Percentiles rank a stretch among this genome's conserved stretches.
These are phyloP conservation scores for Phyllosticta citribraziliensis DNA, from an alignment of 2,329 filamentous ascomycete genomes.

Conservation along the genomic window DNA sequence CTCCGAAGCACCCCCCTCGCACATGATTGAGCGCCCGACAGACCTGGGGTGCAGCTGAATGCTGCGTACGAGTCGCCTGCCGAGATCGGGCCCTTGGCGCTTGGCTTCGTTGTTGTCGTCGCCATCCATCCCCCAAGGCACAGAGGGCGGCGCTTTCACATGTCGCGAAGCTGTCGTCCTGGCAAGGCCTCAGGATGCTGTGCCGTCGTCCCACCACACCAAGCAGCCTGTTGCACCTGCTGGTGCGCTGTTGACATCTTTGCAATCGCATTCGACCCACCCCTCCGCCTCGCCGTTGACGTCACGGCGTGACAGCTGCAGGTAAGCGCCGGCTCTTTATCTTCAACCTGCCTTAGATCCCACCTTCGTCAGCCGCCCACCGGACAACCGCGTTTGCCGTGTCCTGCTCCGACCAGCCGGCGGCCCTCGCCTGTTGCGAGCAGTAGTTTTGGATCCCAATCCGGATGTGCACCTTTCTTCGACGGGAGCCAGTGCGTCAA, in stretches of 20 bases:
- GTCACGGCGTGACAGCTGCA: slow-evolving; percentile 1
- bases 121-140: not conserved
- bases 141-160: not conserved
- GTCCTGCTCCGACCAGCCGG: not conserved
- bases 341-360: slow-evolving; percentile 7
- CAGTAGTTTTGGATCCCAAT: slow-evolving; percentile 5
- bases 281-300: not conserved
- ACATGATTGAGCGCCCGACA: not conserved
- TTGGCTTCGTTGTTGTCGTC: not conserved
- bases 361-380: not conserved
- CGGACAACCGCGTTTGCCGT: slow-evolving; percentile 5
- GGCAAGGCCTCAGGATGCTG: not conserved
- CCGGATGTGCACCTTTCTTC: slow-evolving; percentile 2
- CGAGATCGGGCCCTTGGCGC: not conserved
- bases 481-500: not conserved
- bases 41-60: slow-evolving; percentile 3
- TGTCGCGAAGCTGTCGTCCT: not conserved
- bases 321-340: slow-evolving; percentile 6
- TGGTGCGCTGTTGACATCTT: not conserved
- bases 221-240: not conserved
- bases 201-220: slow-evolving; percentile 4
- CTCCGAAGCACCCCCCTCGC: not conserved
- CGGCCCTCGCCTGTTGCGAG: not conserved
- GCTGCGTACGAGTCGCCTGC: not conserved
- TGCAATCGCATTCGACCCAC: slow-evolving; percentile 1